These are phyloP conservation scores for Rhizophora mangle DNA, from an alignment of 345 rosid genomes.

Conservation along the genomic window DNA sequence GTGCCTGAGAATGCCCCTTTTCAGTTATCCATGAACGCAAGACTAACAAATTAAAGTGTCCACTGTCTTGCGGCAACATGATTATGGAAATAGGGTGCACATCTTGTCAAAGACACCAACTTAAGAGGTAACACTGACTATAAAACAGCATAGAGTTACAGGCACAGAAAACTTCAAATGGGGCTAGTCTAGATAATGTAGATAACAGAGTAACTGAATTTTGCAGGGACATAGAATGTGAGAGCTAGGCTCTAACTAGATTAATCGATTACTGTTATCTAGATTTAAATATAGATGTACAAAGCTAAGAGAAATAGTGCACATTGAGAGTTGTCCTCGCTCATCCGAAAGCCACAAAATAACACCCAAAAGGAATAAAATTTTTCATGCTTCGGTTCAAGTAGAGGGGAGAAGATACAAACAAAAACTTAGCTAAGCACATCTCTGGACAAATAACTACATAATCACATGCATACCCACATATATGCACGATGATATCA, in stretches of 20 bases:
- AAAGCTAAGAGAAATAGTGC: neutral
- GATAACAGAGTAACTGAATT: too few species aligned
- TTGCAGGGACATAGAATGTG: neutral
- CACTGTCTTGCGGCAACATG: too few species aligned
- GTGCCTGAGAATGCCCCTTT: too few species aligned
- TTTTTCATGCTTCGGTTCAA: slow-evolving; percentile 8
- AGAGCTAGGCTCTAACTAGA: slow-evolving; percentile 5
- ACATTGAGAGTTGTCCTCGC: neutral
- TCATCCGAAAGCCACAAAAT: slow-evolving; percentile 3
- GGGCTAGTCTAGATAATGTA: too few species aligned
- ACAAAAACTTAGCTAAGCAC: slow-evolving; percentile 27
- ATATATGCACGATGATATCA: slow-evolving; percentile 22
- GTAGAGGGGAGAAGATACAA: slow-evolving; percentile 14
- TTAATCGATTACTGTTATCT: slow-evolving; percentile 16
- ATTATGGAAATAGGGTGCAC: too few species aligned
- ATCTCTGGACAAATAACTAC: slow-evolving; percentile 24
- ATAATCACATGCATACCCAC: slow-evolving; percentile 34
- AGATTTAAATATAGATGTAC: slow-evolving; percentile 29
- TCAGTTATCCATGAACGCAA: too few species aligned
- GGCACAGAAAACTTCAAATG: too few species aligned
- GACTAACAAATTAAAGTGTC: too few species aligned
- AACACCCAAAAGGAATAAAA: slow-evolving; percentile 14
- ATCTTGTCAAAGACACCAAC: too few species aligned
- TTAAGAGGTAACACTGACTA: too few species aligned
- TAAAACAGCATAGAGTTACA: too few species aligned